Conservation (phyloP, 192 early-diverging fungal species). For the Coemansia sp. region DNA sequence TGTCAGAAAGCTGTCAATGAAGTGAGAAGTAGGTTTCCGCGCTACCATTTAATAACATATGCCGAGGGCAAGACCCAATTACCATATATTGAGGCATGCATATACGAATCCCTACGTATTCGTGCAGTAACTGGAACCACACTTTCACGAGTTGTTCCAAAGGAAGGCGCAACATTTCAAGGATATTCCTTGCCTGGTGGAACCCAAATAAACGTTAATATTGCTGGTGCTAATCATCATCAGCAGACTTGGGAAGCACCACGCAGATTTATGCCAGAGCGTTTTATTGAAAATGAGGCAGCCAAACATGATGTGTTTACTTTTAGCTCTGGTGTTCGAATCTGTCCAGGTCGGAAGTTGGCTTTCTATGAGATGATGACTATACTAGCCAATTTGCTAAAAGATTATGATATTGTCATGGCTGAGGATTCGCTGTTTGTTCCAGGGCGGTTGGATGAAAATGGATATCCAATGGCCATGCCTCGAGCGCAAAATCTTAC, state of each 20-base stretch:
- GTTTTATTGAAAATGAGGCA: constrained; percentile 28
- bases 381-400: constrained; percentile 34
- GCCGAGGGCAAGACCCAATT: constrained; percentile 26
- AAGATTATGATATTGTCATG: constrained; percentile 36
- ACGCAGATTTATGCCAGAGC: constrained; percentile 38
- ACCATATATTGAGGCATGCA: constrained; percentile 47
- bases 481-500: constrained; percentile 22
- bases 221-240: constrained; percentile 31
- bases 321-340: constrained; percentile 38
- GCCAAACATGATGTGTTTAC: constrained; percentile 28
- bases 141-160: constrained; percentile 29
- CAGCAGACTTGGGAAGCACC: constrained; percentile 25
- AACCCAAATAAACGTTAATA: constrained; percentile 11
- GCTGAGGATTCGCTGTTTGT: constrained; percentile 16
- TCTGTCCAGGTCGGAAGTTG: constrained; percentile 37
- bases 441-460: constrained; percentile 5
- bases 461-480: constrained; percentile 25
- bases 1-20: constrained; percentile 26
- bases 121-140: constrained; percentile 16
- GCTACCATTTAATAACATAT: constrained; percentile 29
- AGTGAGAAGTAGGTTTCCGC: constrained; percentile 29
- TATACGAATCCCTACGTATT: constrained; percentile 46
- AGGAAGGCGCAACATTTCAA: constrained; percentile 35
- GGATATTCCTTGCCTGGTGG: constrained; percentile 41
- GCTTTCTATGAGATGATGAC: constrained; percentile 46